A percentile compares a stretch with the other conserved stretches of the same genome.
phyloP scores from a whole-genome alignment of 164 flowering plant genomes.

The Litsea cubeba region DNA sequence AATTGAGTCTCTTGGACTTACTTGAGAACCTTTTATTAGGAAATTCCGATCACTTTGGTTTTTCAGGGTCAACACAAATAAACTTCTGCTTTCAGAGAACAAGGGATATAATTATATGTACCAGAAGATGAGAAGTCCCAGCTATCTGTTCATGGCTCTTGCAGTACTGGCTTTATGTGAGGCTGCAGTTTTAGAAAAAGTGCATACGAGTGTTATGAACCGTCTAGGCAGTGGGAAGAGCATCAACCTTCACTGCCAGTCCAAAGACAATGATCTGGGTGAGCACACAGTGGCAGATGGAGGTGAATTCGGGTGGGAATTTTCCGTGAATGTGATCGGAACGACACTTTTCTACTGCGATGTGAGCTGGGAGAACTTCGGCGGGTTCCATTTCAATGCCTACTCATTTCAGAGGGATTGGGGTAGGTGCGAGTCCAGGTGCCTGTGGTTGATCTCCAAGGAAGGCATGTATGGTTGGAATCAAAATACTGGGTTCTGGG shows the following conservation, averaged over 20 bases:
- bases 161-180: background rate
- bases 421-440: constrained; percentile 23
- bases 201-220: constrained; percentile 17
- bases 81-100: no score
- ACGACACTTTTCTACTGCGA: constrained; percentile 36
- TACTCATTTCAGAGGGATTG: constrained; percentile 30
- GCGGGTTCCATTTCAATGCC: constrained; percentile 18
- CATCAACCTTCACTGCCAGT: constrained; percentile 28
- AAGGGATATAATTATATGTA: no score
- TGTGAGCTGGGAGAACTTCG: constrained; percentile 16
- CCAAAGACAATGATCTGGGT: constrained; percentile 30
- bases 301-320: constrained; percentile 17
- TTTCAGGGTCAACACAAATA: no score
- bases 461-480: constrained; percentile 34
- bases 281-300: constrained; percentile 12
- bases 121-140: background rate
- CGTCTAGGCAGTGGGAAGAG: constrained; percentile 17
- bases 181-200: constrained; percentile 5
- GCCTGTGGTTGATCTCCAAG: constrained; percentile 30
- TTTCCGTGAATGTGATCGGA: constrained; percentile 20
- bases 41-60: no score
- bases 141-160: background rate
- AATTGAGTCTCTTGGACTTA: no score
- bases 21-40: no score
- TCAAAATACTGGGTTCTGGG: constrained; percentile 32